A percentile compares a stretch with the other conserved stretches of the same genome.
Conservation (phyloP, 192 early-diverging fungal genomes). For the Backusella australiensis region DNA sequence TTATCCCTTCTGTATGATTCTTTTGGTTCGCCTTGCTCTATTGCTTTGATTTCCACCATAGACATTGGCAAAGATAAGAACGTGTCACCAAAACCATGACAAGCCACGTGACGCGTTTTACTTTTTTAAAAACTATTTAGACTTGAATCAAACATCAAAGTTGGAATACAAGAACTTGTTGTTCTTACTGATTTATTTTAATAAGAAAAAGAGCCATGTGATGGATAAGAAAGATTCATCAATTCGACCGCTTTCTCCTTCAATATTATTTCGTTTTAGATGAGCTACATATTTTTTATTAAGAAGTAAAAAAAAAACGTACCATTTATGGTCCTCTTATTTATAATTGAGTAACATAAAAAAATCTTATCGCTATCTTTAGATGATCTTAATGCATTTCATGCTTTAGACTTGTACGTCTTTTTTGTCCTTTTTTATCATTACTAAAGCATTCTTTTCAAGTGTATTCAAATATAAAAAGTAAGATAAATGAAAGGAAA, state of each 20-base stretch:
- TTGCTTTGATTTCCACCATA: no score
- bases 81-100: no score
- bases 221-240: not conserved
- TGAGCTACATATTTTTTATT: not conserved
- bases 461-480: not conserved
- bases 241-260: not conserved
- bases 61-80: no score
- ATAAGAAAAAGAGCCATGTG: not conserved
- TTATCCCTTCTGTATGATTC: no score
- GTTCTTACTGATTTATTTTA: no score
- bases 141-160: no score
- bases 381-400: not conserved
- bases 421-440: not conserved
- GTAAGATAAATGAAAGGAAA: not conserved
- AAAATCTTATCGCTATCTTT: conserved; percentile 2
- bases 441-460: not conserved
- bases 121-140: no score
- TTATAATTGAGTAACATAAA: conserved; percentile 3
- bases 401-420: not conserved
- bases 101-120: no score
- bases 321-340: not conserved
- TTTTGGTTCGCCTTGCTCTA: no score
- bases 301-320: not conserved
- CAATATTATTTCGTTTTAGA: not conserved
- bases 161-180: no score